Conservation (phyloP, 495 filamentous ascomycete genomes). For the Hypoxylon rickii region DNA sequence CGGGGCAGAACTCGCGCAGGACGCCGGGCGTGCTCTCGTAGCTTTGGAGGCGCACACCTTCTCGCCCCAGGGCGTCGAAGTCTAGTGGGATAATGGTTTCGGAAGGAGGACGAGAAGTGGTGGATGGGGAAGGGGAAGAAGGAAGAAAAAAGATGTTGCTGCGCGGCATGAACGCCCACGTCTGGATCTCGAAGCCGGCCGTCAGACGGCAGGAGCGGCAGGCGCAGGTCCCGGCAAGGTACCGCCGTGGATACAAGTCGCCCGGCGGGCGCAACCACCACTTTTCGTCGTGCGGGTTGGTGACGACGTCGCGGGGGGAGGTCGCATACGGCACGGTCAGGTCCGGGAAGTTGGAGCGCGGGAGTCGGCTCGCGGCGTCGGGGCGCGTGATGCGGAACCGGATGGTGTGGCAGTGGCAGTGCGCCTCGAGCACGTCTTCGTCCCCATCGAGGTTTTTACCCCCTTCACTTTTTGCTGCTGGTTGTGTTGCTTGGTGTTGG, state of each 20-base stretch:
- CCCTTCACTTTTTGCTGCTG: background rate
- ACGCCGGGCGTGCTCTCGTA: constrained; percentile 61
- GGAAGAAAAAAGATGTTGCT: constrained; percentile 57
- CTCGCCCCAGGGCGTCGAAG: constrained; percentile 48
- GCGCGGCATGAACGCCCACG: constrained; percentile 70
- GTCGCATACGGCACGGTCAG: constrained; percentile 36
- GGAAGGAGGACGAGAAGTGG: background rate
- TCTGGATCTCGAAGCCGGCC: constrained; percentile 68
- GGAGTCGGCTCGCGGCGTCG: constrained; percentile 26
- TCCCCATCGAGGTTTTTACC: background rate
- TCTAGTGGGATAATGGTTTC: constrained; percentile 42
- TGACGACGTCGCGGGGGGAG: constrained; percentile 49
- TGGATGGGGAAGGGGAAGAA: background rate
- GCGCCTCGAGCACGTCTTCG: constrained; percentile 39
- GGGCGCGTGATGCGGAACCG: constrained; percentile 50
- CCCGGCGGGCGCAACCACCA: constrained; percentile 40
- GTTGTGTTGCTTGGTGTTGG: background rate
- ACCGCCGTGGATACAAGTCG: constrained; percentile 54
- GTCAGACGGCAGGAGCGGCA: constrained; percentile 65
- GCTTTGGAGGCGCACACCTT: constrained; percentile 45
- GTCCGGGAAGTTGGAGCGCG: constrained; percentile 41
- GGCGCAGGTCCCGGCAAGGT: constrained; percentile 67
- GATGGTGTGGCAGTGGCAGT: constrained; percentile 48
- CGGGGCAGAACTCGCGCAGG: constrained; percentile 65
- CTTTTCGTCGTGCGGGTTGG: constrained; percentile 42